Base-by-base conservation (phyloP, 805 yeast genomes). In the Yamadazyma laniorum region DNA sequence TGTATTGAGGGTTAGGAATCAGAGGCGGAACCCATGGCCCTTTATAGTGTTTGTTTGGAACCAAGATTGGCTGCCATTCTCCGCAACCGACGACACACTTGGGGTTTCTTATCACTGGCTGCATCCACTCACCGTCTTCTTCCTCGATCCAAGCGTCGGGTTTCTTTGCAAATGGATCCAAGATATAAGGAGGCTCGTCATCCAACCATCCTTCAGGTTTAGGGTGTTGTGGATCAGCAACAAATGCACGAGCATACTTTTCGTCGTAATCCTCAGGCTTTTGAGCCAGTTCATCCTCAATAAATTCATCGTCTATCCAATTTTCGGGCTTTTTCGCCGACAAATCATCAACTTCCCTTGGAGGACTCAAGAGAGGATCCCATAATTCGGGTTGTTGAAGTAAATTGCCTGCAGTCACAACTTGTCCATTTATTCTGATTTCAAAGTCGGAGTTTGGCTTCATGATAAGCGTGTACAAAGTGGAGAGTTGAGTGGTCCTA, bases 241-340 rank as follows among this genome's bases (percentile, higher is more conserved):
- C 82, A 37, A 43, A 37, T 52, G 65, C 55, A 45, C 61, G 56
- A 15, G 86, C 91, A 40, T 78, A 82, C 35, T 63, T 67, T 56
- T 79, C 89, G 55, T 88, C 95, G 85, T 95, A 90, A 54, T 85
- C 93, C 3, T 65, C 86, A 6, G 96, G 96, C 61, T 87, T 86
- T 25, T 40, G 60, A 13, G 79, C 69, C 49, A 71, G 61, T 4
- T 64, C 65, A 60, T 90, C 96, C 17, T 80, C 76, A 37, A 90
- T 83, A 28, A 50, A 53, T 44, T 65, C 70, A 23, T 75, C 70
- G 29, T 86, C 95, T 39, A 77, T 93, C 96, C 96, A 90, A 56
- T 82, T 83, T 1, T 55, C 75, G 9, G 97, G 97, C 65, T 83
- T 83, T 18, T 31, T 29, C 50, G 79, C 89, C 8, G 63, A 60